Evolutionary conservation across 1,284 basidiomycete genomes (phyloP).

Genomic region (Malassezia dermatis): DNA sequence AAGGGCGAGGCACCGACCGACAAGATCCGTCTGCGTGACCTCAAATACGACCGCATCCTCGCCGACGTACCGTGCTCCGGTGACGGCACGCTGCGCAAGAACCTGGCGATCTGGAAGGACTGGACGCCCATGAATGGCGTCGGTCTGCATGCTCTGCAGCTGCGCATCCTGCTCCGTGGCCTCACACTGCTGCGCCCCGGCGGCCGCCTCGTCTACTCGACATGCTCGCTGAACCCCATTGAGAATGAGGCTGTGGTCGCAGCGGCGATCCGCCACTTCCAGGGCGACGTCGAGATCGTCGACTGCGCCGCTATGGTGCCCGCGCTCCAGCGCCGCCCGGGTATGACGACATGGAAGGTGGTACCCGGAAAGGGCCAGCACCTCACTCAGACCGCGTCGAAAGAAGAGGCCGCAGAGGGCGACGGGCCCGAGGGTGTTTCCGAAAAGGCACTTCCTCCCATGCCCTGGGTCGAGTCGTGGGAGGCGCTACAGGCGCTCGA

Average conservation of each 20-base stretch:
- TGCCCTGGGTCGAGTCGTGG: conserved; percentile 39
- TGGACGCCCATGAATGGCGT: conserved; percentile 85
- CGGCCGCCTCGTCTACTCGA: conserved; percentile 91
- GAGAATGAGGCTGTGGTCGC: conserved; percentile 96
- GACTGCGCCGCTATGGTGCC: conserved; percentile 67
- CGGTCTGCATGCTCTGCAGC: conserved; percentile 80
- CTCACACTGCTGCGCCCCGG: conserved; percentile 78
- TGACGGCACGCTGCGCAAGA: conserved; percentile 91
- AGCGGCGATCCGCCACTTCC: conserved; percentile 52
- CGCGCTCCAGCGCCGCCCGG: conserved; percentile 57
- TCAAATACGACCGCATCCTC: conserved; percentile 84
- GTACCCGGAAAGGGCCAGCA: conserved; percentile 34
- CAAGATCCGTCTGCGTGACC: conserved; percentile 47
- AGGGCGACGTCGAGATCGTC: conserved; percentile 64
- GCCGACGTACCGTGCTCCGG: conserved; percentile 97
- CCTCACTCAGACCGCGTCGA: conserved; percentile 21
- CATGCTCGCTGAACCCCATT: conserved; percentile 90
- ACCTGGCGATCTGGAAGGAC: conserved; percentile 84
- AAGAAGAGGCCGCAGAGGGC: conserved; percentile 10
- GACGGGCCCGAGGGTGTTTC: neutral
- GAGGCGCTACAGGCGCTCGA: conserved; percentile 36
- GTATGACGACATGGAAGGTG: conserved; percentile 43
- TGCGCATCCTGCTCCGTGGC: conserved; percentile 80
- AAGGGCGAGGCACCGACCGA: conserved; percentile 20
- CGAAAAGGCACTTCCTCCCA: conserved; percentile 23